Evolutionary conservation across 805 yeast genomes (phyloP), one percentile per base, ranked within the genome.

Genomic region (Candida xiaguanensis): DNA sequence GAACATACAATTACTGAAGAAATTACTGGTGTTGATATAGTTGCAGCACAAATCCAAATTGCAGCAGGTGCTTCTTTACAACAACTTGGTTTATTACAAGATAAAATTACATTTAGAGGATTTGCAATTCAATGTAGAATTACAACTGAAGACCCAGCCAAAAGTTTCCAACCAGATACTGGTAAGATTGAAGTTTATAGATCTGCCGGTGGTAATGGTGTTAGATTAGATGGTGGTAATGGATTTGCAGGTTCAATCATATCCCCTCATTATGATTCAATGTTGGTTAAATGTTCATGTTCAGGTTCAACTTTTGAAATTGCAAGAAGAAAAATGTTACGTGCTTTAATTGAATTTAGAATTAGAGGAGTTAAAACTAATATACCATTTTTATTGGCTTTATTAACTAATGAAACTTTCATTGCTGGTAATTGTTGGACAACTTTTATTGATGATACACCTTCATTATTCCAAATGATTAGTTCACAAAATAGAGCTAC

Each of bases 201-300:
- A 65, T 89, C 97, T 33, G 87, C 98, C 16, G 99, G 99, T 68
- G 99, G 99, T 74, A 93, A 93, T 59, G 99, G 99, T 65, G 97
- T 93, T 34, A 82, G 99, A 72, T 76, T 93, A 52, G 99, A 91
- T 58, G 99, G 99, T 71, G 98, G 98, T 69, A 91, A 91, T 61
- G 97, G 96, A 3, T 91, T 88, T 63, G 95, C 96, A 9, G 99
- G 99, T 48, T 85, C 97, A 16, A 81, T 93, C 50, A 93, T 91
- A 51, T 83, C 96, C 24, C 99, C 99, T 30, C 96, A 88, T 67
- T 91, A 91, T 69, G 99, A 91, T 68, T 90, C 97, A 26, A 85
- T 91, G 96, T 78, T 91, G 76, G 99, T 91, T 49, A 91, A 91
- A 68, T 91, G 99, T 65, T 80, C 96, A 25, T 88, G 97, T 59